A percentile compares a stretch with the other conserved stretches of the same genome.
phyloP scores from a whole-genome alignment of 768 basidiomycete species.

The Boletus pseudopeckii region DNA sequence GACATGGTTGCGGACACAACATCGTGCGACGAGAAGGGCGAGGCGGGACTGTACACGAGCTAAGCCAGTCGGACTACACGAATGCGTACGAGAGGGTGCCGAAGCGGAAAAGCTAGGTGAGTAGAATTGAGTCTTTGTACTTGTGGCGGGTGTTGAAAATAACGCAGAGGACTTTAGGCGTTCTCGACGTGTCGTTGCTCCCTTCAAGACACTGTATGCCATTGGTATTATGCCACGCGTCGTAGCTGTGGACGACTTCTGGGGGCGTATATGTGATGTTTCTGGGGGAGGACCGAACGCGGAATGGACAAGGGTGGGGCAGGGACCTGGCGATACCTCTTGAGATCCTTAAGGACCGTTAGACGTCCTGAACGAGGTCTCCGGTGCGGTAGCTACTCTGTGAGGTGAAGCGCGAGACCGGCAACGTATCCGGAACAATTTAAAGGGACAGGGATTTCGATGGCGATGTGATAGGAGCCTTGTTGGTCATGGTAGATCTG shows the following conservation, averaged over 20 bases:
- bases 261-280: no score
- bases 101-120: slow-evolving; percentile 20
- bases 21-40: slow-evolving; percentile 5
- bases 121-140: not conserved
- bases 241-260: not conserved
- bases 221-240: not conserved
- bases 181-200: not conserved
- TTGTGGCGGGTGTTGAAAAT: not conserved
- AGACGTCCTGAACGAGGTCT: no score
- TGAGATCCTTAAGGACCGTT: no score
- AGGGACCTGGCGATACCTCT: no score
- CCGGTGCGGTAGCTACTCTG: no score
- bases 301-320: no score
- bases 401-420: no score
- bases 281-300: no score
- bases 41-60: slow-evolving; percentile 18
- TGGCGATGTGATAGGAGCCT: no score
- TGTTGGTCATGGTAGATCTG: no score
- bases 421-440: no score
- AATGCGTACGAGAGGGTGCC: slow-evolving; percentile 52
- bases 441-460: no score
- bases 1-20: not conserved
- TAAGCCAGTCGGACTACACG: slow-evolving; percentile 18
- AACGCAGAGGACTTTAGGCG: not conserved
- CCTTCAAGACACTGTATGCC: not conserved